Evolutionary conservation across 73 alveolate species (phyloP).

Genomic region (Paramecium tetraurelia): DNA sequence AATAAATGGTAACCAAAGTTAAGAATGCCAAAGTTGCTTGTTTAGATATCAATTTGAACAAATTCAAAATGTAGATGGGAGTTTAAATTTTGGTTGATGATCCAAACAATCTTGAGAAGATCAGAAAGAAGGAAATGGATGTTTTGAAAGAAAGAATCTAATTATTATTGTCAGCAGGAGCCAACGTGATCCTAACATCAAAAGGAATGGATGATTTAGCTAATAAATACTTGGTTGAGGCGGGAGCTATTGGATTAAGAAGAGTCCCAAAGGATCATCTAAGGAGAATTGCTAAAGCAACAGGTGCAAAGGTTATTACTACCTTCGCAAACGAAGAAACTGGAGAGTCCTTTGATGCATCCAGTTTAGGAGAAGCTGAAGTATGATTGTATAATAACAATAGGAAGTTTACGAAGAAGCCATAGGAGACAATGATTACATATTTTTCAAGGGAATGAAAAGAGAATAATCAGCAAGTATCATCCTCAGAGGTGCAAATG

Average conservation of each 20-base stretch:
- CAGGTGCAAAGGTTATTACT: conserved; percentile 77
- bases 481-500: conserved; percentile 98
- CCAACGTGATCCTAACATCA: conserved; percentile 95
- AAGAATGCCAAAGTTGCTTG: conserved; percentile 94
- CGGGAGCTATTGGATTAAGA: conserved; percentile 88
- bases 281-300: conserved; percentile 96
- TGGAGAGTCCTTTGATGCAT: conserved; percentile 50
- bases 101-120: conserved; percentile 88
- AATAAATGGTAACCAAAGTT: conserved; percentile 95
- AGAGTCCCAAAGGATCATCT: conserved; percentile 94
- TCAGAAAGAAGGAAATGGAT: conserved; percentile 94
- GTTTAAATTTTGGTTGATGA: conserved; percentile 81
- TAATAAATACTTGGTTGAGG: conserved; percentile 97
- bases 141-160: conserved; percentile 91
- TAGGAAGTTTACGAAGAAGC: conserved; percentile 91
- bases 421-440: conserved; percentile 97
- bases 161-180: conserved; percentile 93
- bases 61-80: conserved; percentile 93
- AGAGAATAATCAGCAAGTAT: conserved; percentile 80
- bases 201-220: conserved; percentile 99
- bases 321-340: conserved; percentile 60
- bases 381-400: not conserved
- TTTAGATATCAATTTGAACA: conserved; percentile 94
- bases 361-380: conserved; percentile 65
- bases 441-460: conserved; percentile 94